Evolutionary conservation across 2,329 filamentous ascomycete species (phyloP).

Genomic region (Hymenoscyphus fructigenus): DNA sequence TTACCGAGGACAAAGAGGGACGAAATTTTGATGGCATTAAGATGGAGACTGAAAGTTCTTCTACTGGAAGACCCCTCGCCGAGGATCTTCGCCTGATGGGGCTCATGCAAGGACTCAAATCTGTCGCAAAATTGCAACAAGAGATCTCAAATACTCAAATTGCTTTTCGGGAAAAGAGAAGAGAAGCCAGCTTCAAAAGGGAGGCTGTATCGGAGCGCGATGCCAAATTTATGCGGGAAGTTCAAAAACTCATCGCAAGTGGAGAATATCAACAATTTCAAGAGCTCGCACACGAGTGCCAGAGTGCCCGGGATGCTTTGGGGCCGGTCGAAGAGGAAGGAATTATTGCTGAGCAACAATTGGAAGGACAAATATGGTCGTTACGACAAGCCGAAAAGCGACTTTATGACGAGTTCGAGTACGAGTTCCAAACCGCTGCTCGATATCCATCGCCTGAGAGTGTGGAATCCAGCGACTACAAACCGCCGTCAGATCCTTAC

Average conservation of each 20-base stretch:
- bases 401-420: conserved; percentile 18
- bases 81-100: conserved; percentile 15
- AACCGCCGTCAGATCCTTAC: conserved; percentile 11
- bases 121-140: conserved; percentile 19
- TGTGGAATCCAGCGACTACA: conserved; percentile 16
- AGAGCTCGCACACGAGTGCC: conserved; percentile 21
- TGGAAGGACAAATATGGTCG: conserved; percentile 26
- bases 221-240: conserved; percentile 28
- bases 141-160: conserved; percentile 22
- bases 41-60: conserved; percentile 2
- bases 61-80: conserved; percentile 6
- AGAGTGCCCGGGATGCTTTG: conserved; percentile 26
- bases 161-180: conserved; percentile 25
- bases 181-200: conserved; percentile 26
- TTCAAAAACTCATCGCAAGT: conserved; percentile 23
- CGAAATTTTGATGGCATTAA: background rate
- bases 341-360: conserved; percentile 22
- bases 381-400: conserved; percentile 23
- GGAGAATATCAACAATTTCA: conserved; percentile 18
- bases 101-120: conserved; percentile 20
- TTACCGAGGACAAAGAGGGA: background rate
- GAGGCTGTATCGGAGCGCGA: conserved; percentile 24
- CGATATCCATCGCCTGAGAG: conserved; percentile 15
- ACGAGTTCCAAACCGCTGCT: conserved; percentile 21
- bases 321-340: conserved; percentile 28